These are phyloP conservation scores for Rhodotorula sp. DNA, from an alignment of 1,284 basidiomycete species.

Conservation along the genomic window DNA sequence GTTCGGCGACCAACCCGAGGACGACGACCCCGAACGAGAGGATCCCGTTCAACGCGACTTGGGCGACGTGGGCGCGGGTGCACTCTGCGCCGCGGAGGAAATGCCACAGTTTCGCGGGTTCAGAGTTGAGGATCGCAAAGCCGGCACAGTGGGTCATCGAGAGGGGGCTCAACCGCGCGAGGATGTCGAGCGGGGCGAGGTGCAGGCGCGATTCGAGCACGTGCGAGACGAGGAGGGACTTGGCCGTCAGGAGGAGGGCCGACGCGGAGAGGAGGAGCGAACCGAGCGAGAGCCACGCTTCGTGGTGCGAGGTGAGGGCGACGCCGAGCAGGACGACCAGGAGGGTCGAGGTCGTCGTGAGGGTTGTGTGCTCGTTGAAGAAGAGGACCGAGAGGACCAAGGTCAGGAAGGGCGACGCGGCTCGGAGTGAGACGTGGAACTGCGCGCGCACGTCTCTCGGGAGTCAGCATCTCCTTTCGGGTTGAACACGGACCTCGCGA, in stretches of 20 bases:
- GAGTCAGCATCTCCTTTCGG: neutral
- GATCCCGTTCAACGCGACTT: slow-evolving; percentile 31
- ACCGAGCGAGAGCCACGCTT: slow-evolving; percentile 25
- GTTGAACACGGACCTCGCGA: fast-evolving
- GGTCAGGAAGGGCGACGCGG: slow-evolving; percentile 36
- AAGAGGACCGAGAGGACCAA: slow-evolving; percentile 32
- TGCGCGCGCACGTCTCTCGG: neutral
- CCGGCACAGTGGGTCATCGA: slow-evolving; percentile 28
- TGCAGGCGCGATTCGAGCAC: slow-evolving; percentile 23
- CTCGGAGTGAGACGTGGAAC: slow-evolving; percentile 40
- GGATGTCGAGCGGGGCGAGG: slow-evolving; percentile 35
- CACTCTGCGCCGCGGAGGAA: slow-evolving; percentile 21
- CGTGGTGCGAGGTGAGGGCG: slow-evolving; percentile 32
- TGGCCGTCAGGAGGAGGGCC: slow-evolving; percentile 29
- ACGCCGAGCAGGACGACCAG: slow-evolving; percentile 36
- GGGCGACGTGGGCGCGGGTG: slow-evolving; percentile 20
- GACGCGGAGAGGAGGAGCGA: slow-evolving; percentile 29
- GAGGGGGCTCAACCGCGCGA: slow-evolving; percentile 22
- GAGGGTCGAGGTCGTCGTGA: slow-evolving; percentile 24
- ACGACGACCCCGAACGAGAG: slow-evolving; percentile 29
- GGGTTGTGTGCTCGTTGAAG: slow-evolving; percentile 22
- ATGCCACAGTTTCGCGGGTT: slow-evolving; percentile 16
- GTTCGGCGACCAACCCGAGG: slow-evolving; percentile 28
- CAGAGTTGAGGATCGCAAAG: slow-evolving; percentile 35
- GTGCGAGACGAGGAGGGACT: slow-evolving; percentile 35